phyloP scores from a whole-genome alignment of 2,329 filamentous ascomycete species.

The Zarea fungicola region DNA sequence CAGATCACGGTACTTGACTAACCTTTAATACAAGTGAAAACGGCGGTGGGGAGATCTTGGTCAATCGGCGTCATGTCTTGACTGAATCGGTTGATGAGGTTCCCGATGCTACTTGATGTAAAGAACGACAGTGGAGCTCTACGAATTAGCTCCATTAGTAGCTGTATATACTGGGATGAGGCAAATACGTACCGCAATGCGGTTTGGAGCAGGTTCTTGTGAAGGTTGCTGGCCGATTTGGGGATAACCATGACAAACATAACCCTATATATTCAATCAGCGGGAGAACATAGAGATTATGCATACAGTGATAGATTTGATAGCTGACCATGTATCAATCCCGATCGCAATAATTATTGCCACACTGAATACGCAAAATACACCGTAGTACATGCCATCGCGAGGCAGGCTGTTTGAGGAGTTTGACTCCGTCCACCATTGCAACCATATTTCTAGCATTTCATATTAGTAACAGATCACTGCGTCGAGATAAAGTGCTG shows the following conservation, averaged over 20 bases:
- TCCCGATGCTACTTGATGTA: slow-evolving; percentile 17
- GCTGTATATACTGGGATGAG: not conserved
- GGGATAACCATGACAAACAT: slow-evolving; percentile 4
- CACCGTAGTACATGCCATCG: slow-evolving; percentile 3
- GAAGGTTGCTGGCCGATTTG: not conserved
- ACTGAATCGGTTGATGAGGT: slow-evolving; percentile 19
- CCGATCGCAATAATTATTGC: not conserved
- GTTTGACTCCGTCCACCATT: slow-evolving; percentile 22
- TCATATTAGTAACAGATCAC: not conserved
- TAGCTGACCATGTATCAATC: slow-evolving; percentile 2
- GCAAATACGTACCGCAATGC: not conserved
- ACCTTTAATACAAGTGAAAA: slow-evolving; percentile 1
- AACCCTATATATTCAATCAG: not conserved
- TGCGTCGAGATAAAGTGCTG: not conserved
- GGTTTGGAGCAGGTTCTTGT: not conserved
- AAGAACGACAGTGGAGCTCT: slow-evolving; percentile 17
- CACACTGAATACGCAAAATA: not conserved
- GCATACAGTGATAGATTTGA: slow-evolving; percentile 1
- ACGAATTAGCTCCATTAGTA: not conserved
- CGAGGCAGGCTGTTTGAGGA: not conserved
- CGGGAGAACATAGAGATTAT: slow-evolving; percentile 7
- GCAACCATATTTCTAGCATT: slow-evolving; percentile 22
- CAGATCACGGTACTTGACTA: not conserved
- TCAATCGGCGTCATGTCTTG: slow-evolving; percentile 11
- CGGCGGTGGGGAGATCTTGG: slow-evolving; percentile 3